A percentile compares a stretch with the other conserved stretches of the same genome.
These are phyloP conservation scores for Aspergillus incahuasiensis DNA, from an alignment of 495 filamentous ascomycete genomes.

Conservation along the genomic window DNA sequence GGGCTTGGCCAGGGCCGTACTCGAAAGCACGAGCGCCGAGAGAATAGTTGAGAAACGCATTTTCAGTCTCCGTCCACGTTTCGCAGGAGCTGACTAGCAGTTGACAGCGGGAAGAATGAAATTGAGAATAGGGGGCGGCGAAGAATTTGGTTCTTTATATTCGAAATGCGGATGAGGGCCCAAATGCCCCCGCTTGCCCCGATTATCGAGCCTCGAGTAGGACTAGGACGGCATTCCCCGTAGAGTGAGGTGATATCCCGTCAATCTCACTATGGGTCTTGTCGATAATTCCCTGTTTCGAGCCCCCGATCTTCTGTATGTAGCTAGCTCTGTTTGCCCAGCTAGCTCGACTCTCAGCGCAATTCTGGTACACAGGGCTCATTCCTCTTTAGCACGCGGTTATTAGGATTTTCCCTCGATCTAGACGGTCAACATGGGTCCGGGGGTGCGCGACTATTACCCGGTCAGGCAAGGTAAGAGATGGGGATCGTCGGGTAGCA, in stretches of 20 bases:
- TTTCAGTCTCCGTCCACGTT: slow-evolving; percentile 14
- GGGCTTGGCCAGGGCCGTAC: slow-evolving; percentile 25
- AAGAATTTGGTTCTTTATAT: slow-evolving; percentile 22
- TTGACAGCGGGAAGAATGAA: slow-evolving; percentile 8
- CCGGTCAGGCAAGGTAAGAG: slow-evolving; percentile 2
- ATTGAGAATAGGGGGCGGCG: slow-evolving; percentile 5
- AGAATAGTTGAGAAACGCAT: slow-evolving; percentile 32
- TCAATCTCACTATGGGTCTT: neutral
- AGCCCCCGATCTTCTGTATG: neutral
- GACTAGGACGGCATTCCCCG: slow-evolving; percentile 23
- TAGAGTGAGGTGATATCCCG: slow-evolving; percentile 22
- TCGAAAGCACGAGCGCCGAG: slow-evolving; percentile 30
- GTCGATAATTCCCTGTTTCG: slow-evolving; percentile 8
- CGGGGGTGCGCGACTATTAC: neutral
- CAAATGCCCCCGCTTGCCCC: slow-evolving; percentile 1
- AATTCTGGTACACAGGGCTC: slow-evolving; percentile 5
- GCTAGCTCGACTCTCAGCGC: neutral
- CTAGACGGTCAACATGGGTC: slow-evolving; percentile 10
- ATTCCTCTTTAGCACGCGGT: slow-evolving; percentile 17
- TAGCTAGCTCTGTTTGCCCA: neutral
- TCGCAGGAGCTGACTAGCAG: slow-evolving; percentile 15
- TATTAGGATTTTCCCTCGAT: slow-evolving; percentile 8
- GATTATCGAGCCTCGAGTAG: slow-evolving; percentile 7
- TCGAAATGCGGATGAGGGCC: neutral
- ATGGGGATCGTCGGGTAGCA: slow-evolving; percentile 7